Evolutionary conservation across 2,329 filamentous ascomycete genomes (phyloP).

Genomic region (Penicillium sp.): DNA sequence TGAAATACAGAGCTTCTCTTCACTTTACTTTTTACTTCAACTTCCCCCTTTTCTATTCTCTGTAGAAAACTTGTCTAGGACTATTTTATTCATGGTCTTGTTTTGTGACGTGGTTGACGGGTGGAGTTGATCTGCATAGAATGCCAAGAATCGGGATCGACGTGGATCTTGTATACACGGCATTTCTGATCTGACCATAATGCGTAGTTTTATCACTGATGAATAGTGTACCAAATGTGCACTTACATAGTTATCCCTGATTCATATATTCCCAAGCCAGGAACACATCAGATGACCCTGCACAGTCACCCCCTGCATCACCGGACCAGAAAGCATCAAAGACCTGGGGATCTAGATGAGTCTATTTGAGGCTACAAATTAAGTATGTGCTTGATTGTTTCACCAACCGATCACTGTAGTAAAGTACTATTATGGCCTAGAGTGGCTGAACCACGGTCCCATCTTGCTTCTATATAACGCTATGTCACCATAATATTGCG

Average conservation of each 20-base stretch:
- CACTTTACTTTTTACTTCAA: not conserved
- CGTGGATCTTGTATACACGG: not conserved
- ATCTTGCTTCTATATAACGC: not conserved
- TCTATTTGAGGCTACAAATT: not conserved
- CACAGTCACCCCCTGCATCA: not conserved
- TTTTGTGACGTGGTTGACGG: not conserved
- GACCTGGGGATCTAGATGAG: not conserved
- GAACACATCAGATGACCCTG: not conserved
- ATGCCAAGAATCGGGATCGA: not conserved
- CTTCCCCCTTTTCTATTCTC: not conserved
- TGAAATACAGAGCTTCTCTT: not conserved
- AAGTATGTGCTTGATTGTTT: constrained; percentile 3
- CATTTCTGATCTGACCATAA: not conserved
- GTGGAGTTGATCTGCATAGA: not conserved
- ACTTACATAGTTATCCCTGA: not conserved
- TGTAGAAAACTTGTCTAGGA: no score
- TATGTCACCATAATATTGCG: constrained; percentile 5
- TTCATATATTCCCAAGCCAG: not conserved
- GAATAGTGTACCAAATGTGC: not conserved
- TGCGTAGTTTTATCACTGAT: not conserved
- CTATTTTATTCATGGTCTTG: not conserved
- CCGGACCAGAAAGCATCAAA: not conserved
- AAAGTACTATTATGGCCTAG: not conserved
- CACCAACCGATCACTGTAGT: not conserved
- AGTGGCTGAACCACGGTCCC: not conserved